Base-by-base conservation (phyloP, 2,329 filamentous ascomycete species). In the Calonectria pauciramosa region DNA sequence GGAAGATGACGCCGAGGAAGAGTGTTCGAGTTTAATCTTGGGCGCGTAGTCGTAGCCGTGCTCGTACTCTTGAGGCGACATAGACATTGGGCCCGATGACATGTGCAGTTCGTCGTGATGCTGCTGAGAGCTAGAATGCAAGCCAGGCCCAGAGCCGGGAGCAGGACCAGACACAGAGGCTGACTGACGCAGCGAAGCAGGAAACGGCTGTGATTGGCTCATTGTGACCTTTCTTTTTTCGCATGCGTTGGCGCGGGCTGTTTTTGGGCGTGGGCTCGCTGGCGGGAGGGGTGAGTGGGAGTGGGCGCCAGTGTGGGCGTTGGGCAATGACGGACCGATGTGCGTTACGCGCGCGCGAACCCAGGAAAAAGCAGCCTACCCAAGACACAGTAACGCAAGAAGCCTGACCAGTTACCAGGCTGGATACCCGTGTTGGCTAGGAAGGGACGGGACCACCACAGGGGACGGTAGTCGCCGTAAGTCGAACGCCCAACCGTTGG, bases 101-200 rank as follows among this genome's bases (percentile, higher is more conserved):
- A 91, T 89, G 85, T 91, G 89, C 80, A 91, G 86, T 83, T 91
- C 89, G 82, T 90, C 89, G 79, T 88, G 87, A 79, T 84, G 83
- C 71, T 76, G 72, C 70, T 79, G 77, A 56, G 78, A 67, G 72
- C 77, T 73, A 74, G 75, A 75, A 60, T 75, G 76, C 56, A 76
- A 79, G 71, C 77, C 72, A 78, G 77, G 71, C 47, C 52, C 38
- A 63, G 70, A 51, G 63, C 71, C 77, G 68, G 51, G 36, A 51
- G 70, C 77, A 74, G 77, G 74, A 72, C 71, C 76, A 68, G 78
- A 74, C 64, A 76, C 77, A 70, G 77, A 80, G 74, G 74, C 77
- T 26, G 66, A 75, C 76, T 80, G 80, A 75, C 78, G 80, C 76
- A 80, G 78, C 72, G 82, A 80, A 74, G 81, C 71, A 77, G 84